A percentile compares a stretch with the other conserved stretches of the same genome.
phyloP scores from a whole-genome alignment of 371 early-diverging fungal species.

The Mucor velutinosus region DNA sequence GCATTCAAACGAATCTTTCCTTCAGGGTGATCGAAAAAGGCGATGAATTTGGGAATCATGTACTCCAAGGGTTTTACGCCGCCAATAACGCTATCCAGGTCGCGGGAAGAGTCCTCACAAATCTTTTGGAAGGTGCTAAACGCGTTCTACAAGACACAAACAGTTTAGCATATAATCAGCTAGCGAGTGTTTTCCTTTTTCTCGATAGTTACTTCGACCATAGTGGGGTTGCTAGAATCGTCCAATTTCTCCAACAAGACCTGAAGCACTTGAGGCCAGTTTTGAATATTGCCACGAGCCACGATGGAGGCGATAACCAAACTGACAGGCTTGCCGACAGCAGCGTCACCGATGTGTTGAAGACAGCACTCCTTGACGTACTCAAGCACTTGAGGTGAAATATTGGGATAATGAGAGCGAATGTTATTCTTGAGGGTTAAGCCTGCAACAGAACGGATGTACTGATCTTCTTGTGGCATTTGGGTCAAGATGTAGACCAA shows the following conservation, averaged over 20 bases:
- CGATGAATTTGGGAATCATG: conserved; percentile 87
- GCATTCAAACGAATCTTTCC: conserved; percentile 75
- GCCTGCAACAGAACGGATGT: conserved; percentile 84
- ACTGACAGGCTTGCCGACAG: conserved; percentile 70
- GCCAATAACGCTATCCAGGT: conserved; percentile 72
- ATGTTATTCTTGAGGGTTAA: conserved; percentile 89
- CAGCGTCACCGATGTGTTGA: conserved; percentile 74
- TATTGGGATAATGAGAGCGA: conserved; percentile 58
- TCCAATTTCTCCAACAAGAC: conserved; percentile 77
- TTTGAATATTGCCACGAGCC: conserved; percentile 63
- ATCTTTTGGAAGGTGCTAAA: conserved; percentile 88
- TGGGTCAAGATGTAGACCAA: conserved; percentile 83
- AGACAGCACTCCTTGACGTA: conserved; percentile 78
- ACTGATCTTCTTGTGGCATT: conserved; percentile 63
- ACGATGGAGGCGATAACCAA: conserved; percentile 84
- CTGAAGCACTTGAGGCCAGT: conserved; percentile 86
- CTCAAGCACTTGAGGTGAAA: conserved; percentile 67
- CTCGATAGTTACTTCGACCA: conserved; percentile 69
- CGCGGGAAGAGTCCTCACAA: conserved; percentile 88
- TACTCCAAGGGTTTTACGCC: conserved; percentile 76
- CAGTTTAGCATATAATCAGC: too few relatives aligned
- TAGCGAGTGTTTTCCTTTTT: background rate
- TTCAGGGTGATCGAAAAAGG: conserved; percentile 76
- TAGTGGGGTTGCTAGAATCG: conserved; percentile 56
- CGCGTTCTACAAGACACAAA: conserved; percentile 62